Conservation (phyloP, 148 eudicot species). For the Cornus florida region DNA sequence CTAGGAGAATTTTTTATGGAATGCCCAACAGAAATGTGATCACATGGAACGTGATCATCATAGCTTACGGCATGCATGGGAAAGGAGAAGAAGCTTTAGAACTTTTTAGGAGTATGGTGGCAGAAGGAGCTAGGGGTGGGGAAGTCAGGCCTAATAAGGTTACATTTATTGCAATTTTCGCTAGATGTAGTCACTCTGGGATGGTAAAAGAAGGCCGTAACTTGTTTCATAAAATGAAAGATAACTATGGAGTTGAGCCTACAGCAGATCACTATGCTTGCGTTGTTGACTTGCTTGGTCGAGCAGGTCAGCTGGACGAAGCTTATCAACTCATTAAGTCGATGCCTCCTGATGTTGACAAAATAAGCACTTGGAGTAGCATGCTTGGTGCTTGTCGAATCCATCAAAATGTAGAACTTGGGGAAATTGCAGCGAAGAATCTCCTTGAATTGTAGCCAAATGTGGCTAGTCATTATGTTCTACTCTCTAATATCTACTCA, state of each 20-base stretch:
- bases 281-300: too few species aligned
- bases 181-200: constrained; percentile 75
- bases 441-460: constrained; percentile 64
- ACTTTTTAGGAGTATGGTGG: constrained; percentile 54
- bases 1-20: constrained; percentile 58
- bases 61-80: constrained; percentile 96
- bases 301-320: constrained; percentile 63
- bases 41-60: constrained; percentile 86
- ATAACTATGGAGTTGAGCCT: constrained; percentile 49
- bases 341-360: constrained; percentile 60
- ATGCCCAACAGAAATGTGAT: constrained; percentile 71
- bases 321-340: constrained; percentile 55
- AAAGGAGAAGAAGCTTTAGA: constrained; percentile 59
- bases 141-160: constrained; percentile 55
- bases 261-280: too few species aligned
- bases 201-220: constrained; percentile 59
- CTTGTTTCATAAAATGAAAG: constrained; percentile 56
- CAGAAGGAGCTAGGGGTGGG: constrained; percentile 32
- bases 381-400: constrained; percentile 81
- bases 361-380: constrained; percentile 67
- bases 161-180: constrained; percentile 68
- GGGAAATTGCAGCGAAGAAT: constrained; percentile 69
- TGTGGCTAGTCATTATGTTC: constrained; percentile 72
- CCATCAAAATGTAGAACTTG: constrained; percentile 62
- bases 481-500: constrained; percentile 73